These are phyloP conservation scores for Leucosporidium creatinivorum DNA, from an alignment of 768 basidiomycete species.

Conservation along the genomic window DNA sequence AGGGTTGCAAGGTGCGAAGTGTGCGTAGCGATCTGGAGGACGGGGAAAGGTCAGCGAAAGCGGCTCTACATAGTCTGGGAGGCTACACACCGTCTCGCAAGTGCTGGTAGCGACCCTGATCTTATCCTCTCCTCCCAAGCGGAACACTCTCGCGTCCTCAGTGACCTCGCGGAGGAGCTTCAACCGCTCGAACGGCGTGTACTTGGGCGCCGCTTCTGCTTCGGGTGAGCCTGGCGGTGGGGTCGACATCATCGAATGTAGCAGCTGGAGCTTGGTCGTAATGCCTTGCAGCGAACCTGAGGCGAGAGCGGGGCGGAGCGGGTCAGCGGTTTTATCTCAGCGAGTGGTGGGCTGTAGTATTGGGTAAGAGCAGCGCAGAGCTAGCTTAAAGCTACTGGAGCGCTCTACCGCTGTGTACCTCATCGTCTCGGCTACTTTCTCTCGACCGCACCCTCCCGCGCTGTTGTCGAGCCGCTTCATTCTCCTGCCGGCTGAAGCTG, in stretches of 20 bases:
- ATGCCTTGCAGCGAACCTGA: conserved; percentile 73
- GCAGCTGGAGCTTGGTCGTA: conserved; percentile 65
- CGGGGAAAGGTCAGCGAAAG: background rate
- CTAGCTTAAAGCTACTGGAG: too few relatives aligned
- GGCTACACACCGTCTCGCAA: conserved; percentile 34
- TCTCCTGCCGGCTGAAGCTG: too few relatives aligned
- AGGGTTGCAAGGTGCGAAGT: conserved; percentile 30
- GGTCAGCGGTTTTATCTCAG: background rate
- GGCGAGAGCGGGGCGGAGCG: background rate
- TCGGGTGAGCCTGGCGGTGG: conserved; percentile 41
- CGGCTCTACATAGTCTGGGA: background rate
- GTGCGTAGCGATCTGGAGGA: conserved; percentile 26
- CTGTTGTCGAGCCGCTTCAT: too few relatives aligned
- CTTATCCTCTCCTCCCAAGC: conserved; percentile 39
- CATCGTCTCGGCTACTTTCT: too few relatives aligned
- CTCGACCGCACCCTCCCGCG: too few relatives aligned
- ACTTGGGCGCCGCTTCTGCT: conserved; percentile 37
- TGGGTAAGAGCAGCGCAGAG: background rate
- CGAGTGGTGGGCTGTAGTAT: background rate
- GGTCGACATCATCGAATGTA: conserved; percentile 59
- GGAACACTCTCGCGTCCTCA: conserved; percentile 61
- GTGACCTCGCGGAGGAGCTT: conserved; percentile 85
- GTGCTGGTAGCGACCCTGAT: conserved; percentile 38
- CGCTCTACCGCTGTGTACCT: too few relatives aligned
- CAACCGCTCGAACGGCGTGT: conserved; percentile 55